Percentiles rank a stretch among this genome's conserved stretches.
Conservation (phyloP, 2,329 filamentous ascomycete genomes). For the Colletotrichum tamarilloi region DNA sequence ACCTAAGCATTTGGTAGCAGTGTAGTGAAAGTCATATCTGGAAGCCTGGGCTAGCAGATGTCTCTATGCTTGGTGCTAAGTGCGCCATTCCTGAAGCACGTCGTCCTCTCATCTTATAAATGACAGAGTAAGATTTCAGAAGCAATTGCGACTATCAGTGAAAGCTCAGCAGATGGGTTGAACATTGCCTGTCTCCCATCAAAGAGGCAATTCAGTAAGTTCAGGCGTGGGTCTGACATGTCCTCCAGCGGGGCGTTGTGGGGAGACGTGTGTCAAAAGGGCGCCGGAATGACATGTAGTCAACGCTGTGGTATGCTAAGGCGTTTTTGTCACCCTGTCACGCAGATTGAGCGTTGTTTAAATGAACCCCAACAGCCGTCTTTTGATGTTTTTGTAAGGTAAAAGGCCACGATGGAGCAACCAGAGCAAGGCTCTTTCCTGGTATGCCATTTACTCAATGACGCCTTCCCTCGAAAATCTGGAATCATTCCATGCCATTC, state of each 20-base stretch:
- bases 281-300: neutral
- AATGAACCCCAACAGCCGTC: neutral
- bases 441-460: neutral
- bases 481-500: neutral
- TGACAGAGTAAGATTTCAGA: neutral
- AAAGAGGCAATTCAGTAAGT: neutral
- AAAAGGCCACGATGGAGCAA: neutral
- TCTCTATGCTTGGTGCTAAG: neutral
- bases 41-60: neutral
- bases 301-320: neutral
- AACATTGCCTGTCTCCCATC: neutral
- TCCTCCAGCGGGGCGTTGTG: neutral
- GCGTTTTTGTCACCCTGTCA: slow-evolving; percentile 10
- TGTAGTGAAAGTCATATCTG: neutral
- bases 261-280: neutral
- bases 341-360: neutral
- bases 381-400: neutral
- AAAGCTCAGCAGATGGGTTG: no score
- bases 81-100: neutral
- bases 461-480: neutral
- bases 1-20: neutral
- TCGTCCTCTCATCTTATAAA: neutral
- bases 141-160: neutral
- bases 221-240: neutral
- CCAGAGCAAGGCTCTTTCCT: neutral